phyloP scores from a whole-genome alignment of 805 yeast genomes.

The Starmerella ratchasimensis region DNA sequence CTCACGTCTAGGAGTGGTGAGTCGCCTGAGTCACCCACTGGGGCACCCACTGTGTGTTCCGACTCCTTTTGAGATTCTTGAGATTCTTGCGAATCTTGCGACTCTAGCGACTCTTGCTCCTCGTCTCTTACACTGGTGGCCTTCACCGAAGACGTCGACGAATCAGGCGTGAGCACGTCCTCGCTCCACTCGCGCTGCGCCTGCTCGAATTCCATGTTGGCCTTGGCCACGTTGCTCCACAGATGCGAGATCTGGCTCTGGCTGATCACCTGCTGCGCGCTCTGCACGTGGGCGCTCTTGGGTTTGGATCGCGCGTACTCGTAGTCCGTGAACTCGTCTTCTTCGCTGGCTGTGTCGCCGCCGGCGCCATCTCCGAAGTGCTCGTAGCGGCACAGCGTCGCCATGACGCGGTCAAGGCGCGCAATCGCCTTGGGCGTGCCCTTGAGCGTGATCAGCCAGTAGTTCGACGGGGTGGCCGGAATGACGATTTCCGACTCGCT shows the following conservation, averaged over 20 bases:
- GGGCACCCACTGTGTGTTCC: no score
- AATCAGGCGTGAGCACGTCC: no score
- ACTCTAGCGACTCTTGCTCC: no score
- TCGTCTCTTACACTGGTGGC: no score
- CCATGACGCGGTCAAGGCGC: constrained; percentile 14
- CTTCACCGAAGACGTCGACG: no score
- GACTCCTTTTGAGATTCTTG: no score
- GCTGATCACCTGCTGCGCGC: neutral
- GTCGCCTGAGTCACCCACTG: no score
- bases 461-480: constrained; percentile 18
- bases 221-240: neutral
- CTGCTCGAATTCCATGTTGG: neutral
- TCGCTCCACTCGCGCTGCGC: no score
- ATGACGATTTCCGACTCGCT: constrained; percentile 14
- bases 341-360: neutral
- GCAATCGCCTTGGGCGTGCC: constrained; percentile 9
- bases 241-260: neutral
- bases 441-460: constrained; percentile 18
- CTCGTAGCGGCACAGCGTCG: constrained; percentile 14
- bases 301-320: neutral
- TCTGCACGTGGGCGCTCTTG: neutral
- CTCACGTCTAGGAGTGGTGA: no score
- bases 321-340: neutral
- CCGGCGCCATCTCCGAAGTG: neutral
- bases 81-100: no score